Evolutionary conservation across 345 rosid species (phyloP), one percentile per base, ranked within the genome.

Genomic region (Eucalyptus curtisii): DNA sequence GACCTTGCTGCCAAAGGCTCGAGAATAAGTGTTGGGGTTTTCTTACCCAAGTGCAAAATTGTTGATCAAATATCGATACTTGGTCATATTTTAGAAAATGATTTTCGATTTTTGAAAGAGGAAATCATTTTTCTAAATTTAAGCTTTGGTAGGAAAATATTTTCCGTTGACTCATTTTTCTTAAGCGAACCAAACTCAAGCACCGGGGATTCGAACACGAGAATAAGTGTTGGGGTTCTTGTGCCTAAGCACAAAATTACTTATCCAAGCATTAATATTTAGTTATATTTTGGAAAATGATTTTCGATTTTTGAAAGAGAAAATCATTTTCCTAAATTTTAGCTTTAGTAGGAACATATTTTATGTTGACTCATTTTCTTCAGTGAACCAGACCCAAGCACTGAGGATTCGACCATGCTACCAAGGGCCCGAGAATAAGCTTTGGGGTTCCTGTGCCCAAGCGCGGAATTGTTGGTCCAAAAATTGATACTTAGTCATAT

Each of bases 351-450:
- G 6, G 61, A 55, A 55, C 8, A 55, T 24, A 55, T 55, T 24
- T 55, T 55, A 2, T 22, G 30, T 55, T 55, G 30, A 55, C 30
- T 55, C 27, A 55, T 22, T 55, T 24, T 55, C 30, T 55, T 55
- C 13, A 24, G 1, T 24, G 61, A 24, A 22, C 61, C 6, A 55
- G 0, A 30, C 61, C 57, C 6, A 55, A 55, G 61, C 30, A 24
- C 1, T 13, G 0, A 55, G 13, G 13, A 55, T 24, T 24, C 0
- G 0, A 5, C 61, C 13, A 4, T 2, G 3, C 30, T 55, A 55
- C 61, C 30, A 20, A 2, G 30, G 61, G 30, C 61, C 1, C 3
- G 0, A 55, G 61, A 55, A 24, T 24, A 55, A 55, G 61, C 27
- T 22, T 55, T 55, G 61, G 1, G 61, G 1, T 55, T 55, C 30